A percentile compares a stretch with the other conserved stretches of the same genome.
Evolutionary conservation across 2,329 filamentous ascomycete genomes (phyloP).

Genomic region (Penicillium sp.): DNA sequence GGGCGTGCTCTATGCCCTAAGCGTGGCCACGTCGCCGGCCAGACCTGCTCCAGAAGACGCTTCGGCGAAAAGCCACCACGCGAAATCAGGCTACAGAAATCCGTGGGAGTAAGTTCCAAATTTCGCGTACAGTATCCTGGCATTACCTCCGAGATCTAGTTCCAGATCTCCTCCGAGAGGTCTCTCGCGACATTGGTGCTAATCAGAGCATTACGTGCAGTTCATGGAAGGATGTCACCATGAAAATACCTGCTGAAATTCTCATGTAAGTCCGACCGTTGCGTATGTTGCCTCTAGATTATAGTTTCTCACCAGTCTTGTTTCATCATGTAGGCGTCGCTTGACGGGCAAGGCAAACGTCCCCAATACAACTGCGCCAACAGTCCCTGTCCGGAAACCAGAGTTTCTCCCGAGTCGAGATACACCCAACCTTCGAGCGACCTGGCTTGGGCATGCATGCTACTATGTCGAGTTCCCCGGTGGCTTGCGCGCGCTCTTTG

Average conservation of each 20-base stretch:
- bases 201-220: slow-evolving; percentile 13
- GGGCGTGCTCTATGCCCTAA: slow-evolving; percentile 45
- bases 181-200: slow-evolving; percentile 6
- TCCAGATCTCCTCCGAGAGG: not conserved
- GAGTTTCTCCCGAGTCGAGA: slow-evolving; percentile 64
- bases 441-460: slow-evolving; percentile 94
- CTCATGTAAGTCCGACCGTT: slow-evolving; percentile 19
- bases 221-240: slow-evolving; percentile 22
- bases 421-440: slow-evolving; percentile 69
- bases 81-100: slow-evolving; percentile 42
- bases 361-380: slow-evolving; percentile 66
- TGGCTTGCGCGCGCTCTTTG: slow-evolving; percentile 85
- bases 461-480: slow-evolving; percentile 88
- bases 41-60: slow-evolving; percentile 42
- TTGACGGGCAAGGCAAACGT: slow-evolving; percentile 53
- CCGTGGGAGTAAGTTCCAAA: slow-evolving; percentile 44
- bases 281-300: too few relatives aligned
- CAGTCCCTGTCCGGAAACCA: slow-evolving; percentile 67
- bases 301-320: not conserved
- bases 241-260: slow-evolving; percentile 15
- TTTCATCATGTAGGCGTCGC: slow-evolving; percentile 36
- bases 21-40: slow-evolving; percentile 38
- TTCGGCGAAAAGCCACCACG: slow-evolving; percentile 43
- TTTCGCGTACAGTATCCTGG: not conserved
- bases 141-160: not conserved